These are phyloP conservation scores for Wallacemonas sp. DNA, from an alignment of 208 protist genomes.

Conservation along the genomic window DNA sequence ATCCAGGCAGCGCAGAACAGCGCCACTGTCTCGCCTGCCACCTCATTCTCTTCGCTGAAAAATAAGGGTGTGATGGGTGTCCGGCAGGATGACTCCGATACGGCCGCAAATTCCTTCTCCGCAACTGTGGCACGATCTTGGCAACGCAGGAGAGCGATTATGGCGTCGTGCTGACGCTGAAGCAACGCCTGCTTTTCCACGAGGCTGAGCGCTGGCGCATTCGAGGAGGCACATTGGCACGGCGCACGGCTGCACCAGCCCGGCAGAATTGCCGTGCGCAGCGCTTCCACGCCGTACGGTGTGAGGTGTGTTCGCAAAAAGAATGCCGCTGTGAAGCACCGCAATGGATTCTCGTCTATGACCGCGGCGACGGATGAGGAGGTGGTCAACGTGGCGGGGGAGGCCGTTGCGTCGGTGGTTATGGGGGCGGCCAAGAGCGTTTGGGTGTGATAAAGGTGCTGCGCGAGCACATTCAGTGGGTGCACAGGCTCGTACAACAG, in stretches of 20 bases:
- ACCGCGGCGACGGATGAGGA: not conserved
- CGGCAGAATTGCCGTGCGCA: slow-evolving; percentile 7
- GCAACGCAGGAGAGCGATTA: slow-evolving; percentile 35
- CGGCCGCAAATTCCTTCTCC: slow-evolving; percentile 4
- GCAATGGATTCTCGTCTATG: not conserved
- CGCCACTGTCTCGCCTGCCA: not conserved
- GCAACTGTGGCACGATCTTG: slow-evolving; percentile 29
- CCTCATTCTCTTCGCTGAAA: slow-evolving; percentile 11
- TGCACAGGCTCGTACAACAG: slow-evolving; percentile 34
- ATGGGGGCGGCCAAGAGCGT: slow-evolving; percentile 14
- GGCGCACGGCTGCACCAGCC: not conserved
- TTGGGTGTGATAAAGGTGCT: slow-evolving; percentile 30
- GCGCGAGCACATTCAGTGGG: slow-evolving; percentile 26
- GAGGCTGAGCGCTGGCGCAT: not conserved
- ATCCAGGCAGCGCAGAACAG: slow-evolving; percentile 26
- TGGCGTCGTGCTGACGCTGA: not conserved
- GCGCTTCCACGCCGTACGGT: slow-evolving; percentile 20
- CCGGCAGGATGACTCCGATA: slow-evolving; percentile 1
- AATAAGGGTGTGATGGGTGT: slow-evolving; percentile 8
- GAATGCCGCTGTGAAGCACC: slow-evolving; percentile 13
- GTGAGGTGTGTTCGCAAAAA: slow-evolving; percentile 12
- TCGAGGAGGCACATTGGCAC: not conserved
- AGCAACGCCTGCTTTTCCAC: not conserved
- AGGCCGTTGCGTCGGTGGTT: slow-evolving; percentile 14
- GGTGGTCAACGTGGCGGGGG: not conserved